Evolutionary conservation across 2,329 filamentous ascomycete genomes (phyloP).

Genomic region (Botrytis porri): DNA sequence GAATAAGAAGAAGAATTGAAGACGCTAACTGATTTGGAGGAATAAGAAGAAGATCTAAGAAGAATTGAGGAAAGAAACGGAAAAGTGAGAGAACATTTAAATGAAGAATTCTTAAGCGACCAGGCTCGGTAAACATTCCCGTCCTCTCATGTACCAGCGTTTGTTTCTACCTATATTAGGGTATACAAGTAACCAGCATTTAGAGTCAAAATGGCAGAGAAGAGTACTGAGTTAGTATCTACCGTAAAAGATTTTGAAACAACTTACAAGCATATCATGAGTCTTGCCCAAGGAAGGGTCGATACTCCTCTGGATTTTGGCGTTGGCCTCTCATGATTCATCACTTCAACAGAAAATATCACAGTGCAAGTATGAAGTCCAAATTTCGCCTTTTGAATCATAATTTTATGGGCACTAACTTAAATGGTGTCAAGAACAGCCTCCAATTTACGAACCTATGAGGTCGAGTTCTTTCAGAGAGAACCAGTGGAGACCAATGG

Average conservation of each 20-base stretch:
- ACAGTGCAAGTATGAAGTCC: not conserved
- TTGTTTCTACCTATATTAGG: not conserved
- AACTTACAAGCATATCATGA: not conserved
- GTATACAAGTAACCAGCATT: not conserved
- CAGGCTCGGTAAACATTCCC: not conserved
- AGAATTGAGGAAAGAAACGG: not conserved
- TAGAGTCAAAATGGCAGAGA: not conserved
- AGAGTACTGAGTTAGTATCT: not conserved
- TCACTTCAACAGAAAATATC: not conserved
- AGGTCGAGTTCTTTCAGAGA: no score
- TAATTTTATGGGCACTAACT: no score
- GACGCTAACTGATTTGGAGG: rapidly evolving
- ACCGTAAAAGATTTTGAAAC: not conserved
- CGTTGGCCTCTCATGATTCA: not conserved
- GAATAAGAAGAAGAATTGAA: not conserved
- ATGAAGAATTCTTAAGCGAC: not conserved
- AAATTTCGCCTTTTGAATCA: no score
- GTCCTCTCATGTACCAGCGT: not conserved
- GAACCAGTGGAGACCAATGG: no score
- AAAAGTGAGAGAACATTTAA: no score
- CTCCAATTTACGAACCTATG: no score
- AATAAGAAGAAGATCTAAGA: not conserved
- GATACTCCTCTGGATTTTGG: not conserved
- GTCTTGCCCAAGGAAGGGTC: not conserved
- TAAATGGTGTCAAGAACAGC: no score